Conservation (phyloP, 371 early-diverging fungal genomes). For the Haplosporangium sp. region DNA sequence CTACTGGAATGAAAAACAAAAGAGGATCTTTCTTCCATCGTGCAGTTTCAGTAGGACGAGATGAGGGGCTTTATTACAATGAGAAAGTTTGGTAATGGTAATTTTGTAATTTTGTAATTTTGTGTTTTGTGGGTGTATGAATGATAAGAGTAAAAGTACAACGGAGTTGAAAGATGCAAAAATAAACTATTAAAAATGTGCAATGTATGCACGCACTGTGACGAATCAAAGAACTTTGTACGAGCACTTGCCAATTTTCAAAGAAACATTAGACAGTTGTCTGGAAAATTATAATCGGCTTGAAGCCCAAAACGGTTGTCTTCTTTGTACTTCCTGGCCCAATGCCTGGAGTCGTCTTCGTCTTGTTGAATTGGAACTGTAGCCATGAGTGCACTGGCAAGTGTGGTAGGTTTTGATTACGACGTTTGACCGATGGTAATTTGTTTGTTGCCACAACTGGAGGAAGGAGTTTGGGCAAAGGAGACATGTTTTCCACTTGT, state of each 20-base stretch:
- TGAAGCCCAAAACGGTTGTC: constrained; percentile 33
- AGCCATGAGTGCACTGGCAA: constrained; percentile 52
- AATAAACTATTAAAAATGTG: background rate
- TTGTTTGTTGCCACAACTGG: constrained; percentile 13
- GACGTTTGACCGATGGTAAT: constrained; percentile 28
- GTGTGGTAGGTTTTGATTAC: constrained; percentile 27
- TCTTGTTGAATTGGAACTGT: constrained; percentile 52
- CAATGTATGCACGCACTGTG: background rate
- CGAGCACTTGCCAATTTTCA: background rate
- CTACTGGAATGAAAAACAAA: constrained; percentile 22
- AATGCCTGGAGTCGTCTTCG: constrained; percentile 31
- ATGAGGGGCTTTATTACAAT: constrained; percentile 8
- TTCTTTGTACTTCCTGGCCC: constrained; percentile 12
- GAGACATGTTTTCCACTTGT: constrained; percentile 38
- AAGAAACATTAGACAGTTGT: constrained; percentile 17
- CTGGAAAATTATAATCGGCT: constrained; percentile 47
- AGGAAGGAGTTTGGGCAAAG: constrained; percentile 47
- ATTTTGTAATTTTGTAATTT: background rate
- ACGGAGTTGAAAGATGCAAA: background rate
- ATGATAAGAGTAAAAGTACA: constrained; percentile 2
- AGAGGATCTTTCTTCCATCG: constrained; percentile 29
- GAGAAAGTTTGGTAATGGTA: background rate
- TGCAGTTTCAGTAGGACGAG: background rate
- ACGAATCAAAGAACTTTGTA: background rate
- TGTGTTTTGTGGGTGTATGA: background rate